phyloP scores from a whole-genome alignment of 1,284 basidiomycete genomes.

The Ceraceosorus guamensis region DNA sequence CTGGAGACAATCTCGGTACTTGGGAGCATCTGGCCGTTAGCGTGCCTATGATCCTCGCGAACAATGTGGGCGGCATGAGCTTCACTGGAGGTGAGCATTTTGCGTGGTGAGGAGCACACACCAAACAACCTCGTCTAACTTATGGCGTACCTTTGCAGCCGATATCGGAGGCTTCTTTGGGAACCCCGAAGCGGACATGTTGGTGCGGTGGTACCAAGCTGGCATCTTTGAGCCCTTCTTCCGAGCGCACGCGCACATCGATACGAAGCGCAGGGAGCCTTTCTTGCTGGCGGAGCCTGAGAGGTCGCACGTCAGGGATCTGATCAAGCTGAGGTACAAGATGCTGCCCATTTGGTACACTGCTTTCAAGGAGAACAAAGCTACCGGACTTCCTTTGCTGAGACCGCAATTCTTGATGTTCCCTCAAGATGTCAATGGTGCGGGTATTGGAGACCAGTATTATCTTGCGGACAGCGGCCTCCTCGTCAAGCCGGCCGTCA shows the following conservation, averaged over 20 bases:
- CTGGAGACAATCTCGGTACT: conserved; percentile 91
- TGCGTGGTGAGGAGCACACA: neutral
- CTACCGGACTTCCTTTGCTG: conserved; percentile 39
- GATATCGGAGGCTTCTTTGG: conserved; percentile 99
- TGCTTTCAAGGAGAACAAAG: conserved; percentile 60
- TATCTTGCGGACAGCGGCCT: conserved; percentile 81
- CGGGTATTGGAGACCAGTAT: conserved; percentile 86
- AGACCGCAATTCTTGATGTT: conserved; percentile 83
- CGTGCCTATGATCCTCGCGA: conserved; percentile 85
- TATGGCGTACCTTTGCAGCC: conserved; percentile 53
- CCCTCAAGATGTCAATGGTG: conserved; percentile 77
- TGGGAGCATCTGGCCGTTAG: conserved; percentile 96
- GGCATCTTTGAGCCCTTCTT: conserved; percentile 95
- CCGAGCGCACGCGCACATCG: conserved; percentile 94
- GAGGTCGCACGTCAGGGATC: conserved; percentile 69
- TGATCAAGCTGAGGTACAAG: conserved; percentile 75
- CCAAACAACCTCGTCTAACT: neutral
- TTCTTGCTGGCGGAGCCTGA: conserved; percentile 85
- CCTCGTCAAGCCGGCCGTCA: conserved; percentile 82
- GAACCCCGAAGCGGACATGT: conserved; percentile 86
- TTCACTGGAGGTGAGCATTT: conserved; percentile 69
- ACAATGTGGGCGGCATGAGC: conserved; percentile 85
- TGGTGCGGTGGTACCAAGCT: conserved; percentile 94
- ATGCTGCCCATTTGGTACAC: conserved; percentile 94
- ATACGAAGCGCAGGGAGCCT: conserved; percentile 94